A percentile compares a stretch with the other conserved stretches of the same genome.
Conservation (phyloP, 2,329 filamentous ascomycete species). For the Cladosporium sp. region DNA sequence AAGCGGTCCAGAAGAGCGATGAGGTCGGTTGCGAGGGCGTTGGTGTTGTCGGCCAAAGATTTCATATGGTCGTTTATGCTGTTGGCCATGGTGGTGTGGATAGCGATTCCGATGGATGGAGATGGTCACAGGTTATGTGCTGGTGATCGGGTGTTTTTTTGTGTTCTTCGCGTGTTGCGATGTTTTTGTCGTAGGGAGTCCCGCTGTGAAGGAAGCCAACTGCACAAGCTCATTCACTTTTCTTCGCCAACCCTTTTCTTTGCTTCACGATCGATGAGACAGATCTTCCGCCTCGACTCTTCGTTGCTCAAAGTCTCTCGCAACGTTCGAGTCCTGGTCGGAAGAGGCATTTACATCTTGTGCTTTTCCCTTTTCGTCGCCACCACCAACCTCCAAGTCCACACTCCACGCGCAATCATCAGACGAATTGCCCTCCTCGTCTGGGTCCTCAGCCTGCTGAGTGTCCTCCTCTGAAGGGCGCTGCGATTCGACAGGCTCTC, state of each 20-base stretch:
- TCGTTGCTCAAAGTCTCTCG: background rate
- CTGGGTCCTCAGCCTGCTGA: background rate
- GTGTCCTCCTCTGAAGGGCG: background rate
- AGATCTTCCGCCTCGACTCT: background rate
- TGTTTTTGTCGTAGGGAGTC: background rate
- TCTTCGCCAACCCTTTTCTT: background rate
- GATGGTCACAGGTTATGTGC: background rate
- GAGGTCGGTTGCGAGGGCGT: background rate
- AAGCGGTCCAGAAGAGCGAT: conserved; percentile 3
- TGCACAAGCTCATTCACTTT: background rate
- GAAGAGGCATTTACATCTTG: background rate
- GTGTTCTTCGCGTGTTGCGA: background rate
- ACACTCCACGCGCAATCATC: background rate
- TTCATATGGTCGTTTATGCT: background rate
- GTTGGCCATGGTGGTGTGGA: background rate
- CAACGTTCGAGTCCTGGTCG: background rate
- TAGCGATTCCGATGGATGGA: background rate
- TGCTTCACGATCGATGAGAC: background rate
- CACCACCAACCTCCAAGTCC: background rate
- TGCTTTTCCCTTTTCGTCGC: background rate
- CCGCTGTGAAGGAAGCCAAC: background rate
- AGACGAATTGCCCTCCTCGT: background rate
- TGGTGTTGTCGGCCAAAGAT: background rate
- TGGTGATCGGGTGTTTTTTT: background rate
- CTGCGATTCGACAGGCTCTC: background rate